Evolutionary conservation across 139 green algal species (phyloP).

Genomic region (Chlamydomonas schloesseri): DNA sequence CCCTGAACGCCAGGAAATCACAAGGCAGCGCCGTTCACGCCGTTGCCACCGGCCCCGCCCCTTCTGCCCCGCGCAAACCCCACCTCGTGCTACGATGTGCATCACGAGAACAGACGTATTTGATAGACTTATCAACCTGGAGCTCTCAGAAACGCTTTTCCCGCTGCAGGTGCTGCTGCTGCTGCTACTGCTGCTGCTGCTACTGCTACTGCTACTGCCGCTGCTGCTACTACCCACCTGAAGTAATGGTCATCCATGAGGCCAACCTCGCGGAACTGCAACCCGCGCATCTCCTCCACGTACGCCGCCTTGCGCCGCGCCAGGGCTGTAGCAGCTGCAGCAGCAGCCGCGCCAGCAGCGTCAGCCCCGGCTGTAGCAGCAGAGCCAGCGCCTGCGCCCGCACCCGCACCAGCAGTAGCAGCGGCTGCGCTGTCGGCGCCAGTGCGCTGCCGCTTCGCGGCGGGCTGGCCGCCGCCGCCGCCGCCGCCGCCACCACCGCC

Average conservation of each 20-base stretch:
- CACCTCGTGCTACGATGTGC: too few relatives aligned
- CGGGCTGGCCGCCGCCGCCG: background rate
- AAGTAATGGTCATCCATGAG: slow-evolving; percentile 30
- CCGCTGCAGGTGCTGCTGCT: too few relatives aligned
- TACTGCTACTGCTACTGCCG: too few relatives aligned
- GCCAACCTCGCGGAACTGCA: slow-evolving; percentile 31
- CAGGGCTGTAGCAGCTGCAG: background rate
- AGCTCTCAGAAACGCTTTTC: too few relatives aligned
- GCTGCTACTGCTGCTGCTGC: too few relatives aligned
- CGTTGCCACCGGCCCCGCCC: too few relatives aligned
- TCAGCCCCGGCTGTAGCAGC: background rate
- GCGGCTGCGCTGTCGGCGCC: background rate
- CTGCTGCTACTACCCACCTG: too few relatives aligned
- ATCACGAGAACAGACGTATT: too few relatives aligned
- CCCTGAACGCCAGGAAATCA: too few relatives aligned
- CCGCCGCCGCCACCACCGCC: background rate
- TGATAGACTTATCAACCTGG: too few relatives aligned
- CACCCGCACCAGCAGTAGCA: background rate
- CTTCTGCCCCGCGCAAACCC: too few relatives aligned
- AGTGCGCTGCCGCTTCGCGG: background rate
- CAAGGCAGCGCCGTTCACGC: too few relatives aligned
- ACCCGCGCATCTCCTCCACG: background rate
- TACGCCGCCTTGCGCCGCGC: slow-evolving; percentile 10
- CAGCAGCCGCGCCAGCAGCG: background rate
- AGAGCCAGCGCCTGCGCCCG: background rate